phyloP scores from a whole-genome alignment of 257 asterid species.

The Solanum clarkiae region DNA sequence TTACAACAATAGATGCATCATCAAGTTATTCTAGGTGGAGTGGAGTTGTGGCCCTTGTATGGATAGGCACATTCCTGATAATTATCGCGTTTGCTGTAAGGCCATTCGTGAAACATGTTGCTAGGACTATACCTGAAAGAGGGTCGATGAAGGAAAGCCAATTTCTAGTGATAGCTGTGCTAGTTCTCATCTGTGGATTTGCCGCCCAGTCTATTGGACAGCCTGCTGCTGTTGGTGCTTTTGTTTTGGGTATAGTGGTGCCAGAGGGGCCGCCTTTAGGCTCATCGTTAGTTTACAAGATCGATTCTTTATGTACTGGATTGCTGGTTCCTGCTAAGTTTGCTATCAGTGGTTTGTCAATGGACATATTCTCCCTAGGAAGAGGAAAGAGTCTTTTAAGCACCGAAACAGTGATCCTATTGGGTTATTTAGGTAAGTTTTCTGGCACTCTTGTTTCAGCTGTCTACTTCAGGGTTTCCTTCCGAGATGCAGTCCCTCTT shows the following conservation, averaged over 20 bases:
- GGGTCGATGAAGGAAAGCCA: constrained; percentile 33
- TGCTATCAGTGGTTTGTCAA: constrained; percentile 27
- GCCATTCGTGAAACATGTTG: constrained; percentile 7
- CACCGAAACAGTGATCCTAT: constrained; percentile 8
- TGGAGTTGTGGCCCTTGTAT: not conserved
- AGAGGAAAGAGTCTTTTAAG: not conserved
- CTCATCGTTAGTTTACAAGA: constrained; percentile 18
- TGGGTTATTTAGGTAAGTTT: constrained; percentile 31
- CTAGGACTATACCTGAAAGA: constrained; percentile 23
- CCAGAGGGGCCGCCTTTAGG: constrained; percentile 49
- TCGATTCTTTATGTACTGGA: constrained; percentile 19
- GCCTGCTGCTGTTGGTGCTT: constrained; percentile 35
- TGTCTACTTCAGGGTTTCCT: constrained; percentile 15
- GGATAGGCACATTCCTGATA: not conserved
- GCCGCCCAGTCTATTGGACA: constrained; percentile 33
- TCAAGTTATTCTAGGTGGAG: not conserved
- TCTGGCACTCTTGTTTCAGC: constrained; percentile 25
- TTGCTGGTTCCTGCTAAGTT: constrained; percentile 50
- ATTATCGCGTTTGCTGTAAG: constrained; percentile 16
- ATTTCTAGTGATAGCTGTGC: constrained; percentile 12
- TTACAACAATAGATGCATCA: not conserved
- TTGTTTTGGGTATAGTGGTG: constrained; percentile 25
- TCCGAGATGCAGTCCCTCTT: constrained; percentile 33
- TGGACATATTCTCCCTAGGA: constrained; percentile 13
- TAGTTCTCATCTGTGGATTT: constrained; percentile 23